Base-by-base conservation (phyloP, 768 basidiomycete genomes). In the Nidularia pulvinata region DNA sequence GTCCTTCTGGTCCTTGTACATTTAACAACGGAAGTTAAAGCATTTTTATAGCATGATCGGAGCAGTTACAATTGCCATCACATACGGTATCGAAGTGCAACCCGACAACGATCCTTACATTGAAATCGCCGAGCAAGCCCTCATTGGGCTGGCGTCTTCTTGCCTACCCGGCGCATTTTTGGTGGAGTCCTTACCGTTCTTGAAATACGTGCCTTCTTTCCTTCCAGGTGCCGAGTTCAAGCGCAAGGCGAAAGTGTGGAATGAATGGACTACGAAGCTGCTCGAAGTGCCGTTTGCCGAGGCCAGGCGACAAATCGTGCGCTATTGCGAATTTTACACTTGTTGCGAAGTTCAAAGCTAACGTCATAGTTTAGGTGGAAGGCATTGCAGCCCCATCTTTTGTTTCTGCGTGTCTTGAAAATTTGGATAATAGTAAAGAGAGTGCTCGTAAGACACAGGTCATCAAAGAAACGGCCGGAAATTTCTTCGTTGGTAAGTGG, bases 121-220 rank as follows among this genome's bases (percentile, higher is more conserved):
- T 19, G 62, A 65, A 11, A 68, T 77, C n/a, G 78, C 75, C 1
- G 79, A 79, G 62, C 67, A 61, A 47, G 75, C 76, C 16, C 56
- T 79, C 16, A 71, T 69, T 7, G 71, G 72, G 2, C 72, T 77
- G 67, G 72, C 73, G 1, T 70, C 72, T 58, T 76, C 74, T 0
- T 67, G 70, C 14, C 66, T 66, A 54, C 75, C 74, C 5, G 77
- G 76, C 19, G 71, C 74, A 6, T 80, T 78, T 55, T 64, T 77
- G 11, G 79, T 80, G 6, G 75, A 80, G 48, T 57, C 76, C 30
- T 63, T 80, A 33, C 78, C 78, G 19, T 64, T 66, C 50, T 51
- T 65, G 64, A 55, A 45, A 59, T 57, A 16, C 25, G 19, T 25
- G n/a, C 35, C 10, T 33, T 36, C 33, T 7, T 55, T 13, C 16